Conservation (phyloP, 345 rosid species). For the Carallia brachiata region DNA sequence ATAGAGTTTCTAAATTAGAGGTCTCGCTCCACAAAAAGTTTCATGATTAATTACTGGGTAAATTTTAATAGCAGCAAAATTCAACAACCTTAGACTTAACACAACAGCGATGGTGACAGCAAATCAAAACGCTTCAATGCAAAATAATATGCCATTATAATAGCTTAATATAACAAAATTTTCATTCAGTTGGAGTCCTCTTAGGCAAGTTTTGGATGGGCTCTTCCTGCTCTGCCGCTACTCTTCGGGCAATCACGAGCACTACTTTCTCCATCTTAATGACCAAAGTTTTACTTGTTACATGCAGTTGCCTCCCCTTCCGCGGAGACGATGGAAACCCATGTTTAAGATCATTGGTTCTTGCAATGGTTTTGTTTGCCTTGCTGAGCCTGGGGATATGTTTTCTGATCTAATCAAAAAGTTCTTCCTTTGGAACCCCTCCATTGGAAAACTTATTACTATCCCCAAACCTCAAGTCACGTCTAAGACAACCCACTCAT, state of each 20-base stretch:
- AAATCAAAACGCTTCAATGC: too few relatives aligned
- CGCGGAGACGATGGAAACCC: neutral
- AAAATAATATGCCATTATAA: too few relatives aligned
- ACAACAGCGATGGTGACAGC: too few relatives aligned
- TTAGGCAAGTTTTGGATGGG: too few relatives aligned
- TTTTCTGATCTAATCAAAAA: neutral
- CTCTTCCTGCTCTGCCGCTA: neutral
- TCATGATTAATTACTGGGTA: too few relatives aligned
- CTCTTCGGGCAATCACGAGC: neutral
- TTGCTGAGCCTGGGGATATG: neutral
- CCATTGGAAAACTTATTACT: neutral
- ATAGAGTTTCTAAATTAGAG: too few relatives aligned
- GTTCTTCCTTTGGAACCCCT: neutral
- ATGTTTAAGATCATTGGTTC: neutral
- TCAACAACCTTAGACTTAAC: too few relatives aligned
- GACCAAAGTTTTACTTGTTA: neutral
- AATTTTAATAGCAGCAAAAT: too few relatives aligned
- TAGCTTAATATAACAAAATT: too few relatives aligned
- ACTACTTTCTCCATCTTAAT: slow-evolving; percentile 4
- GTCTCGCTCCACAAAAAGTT: too few relatives aligned
- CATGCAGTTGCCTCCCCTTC: neutral
- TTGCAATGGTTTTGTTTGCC: neutral
- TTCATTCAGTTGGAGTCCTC: too few relatives aligned
- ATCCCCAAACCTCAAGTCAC: neutral
- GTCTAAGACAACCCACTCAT: too few relatives aligned